These are phyloP conservation scores for Pleurotus eryngii DNA, from an alignment of 768 basidiomycete genomes.

Conservation along the genomic window DNA sequence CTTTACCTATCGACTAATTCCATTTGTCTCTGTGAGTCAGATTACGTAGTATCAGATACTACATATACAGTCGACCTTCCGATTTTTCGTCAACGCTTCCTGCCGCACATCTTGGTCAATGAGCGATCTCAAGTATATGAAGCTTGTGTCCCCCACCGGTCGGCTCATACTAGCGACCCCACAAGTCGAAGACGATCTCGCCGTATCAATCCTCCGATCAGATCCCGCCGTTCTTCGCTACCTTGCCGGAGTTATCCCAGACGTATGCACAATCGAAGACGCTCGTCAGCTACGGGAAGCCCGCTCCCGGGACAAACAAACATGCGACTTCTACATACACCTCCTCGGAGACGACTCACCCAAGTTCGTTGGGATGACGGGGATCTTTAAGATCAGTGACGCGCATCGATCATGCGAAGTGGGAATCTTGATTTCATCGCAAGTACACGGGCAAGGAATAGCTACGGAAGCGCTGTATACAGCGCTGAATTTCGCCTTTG, in stretches of 20 bases:
- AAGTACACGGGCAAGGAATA: conserved; percentile 32
- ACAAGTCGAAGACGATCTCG: conserved; percentile 29
- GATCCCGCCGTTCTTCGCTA: conserved; percentile 36
- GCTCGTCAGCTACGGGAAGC: conserved; percentile 29
- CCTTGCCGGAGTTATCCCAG: conserved; percentile 34
- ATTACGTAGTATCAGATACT: no score
- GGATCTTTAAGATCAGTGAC: conserved; percentile 36
- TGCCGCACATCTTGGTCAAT: no score
- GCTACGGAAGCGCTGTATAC: conserved; percentile 44
- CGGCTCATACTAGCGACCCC: conserved; percentile 34
- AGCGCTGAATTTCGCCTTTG: conserved; percentile 37
- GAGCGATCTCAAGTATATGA: not conserved
- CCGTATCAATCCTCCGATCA: conserved; percentile 29
- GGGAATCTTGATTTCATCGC: conserved; percentile 37
- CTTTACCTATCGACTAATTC: not conserved
- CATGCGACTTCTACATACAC: conserved; percentile 37
- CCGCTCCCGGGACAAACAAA: conserved; percentile 27
- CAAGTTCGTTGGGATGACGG: conserved; percentile 33
- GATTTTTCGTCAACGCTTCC: no score
- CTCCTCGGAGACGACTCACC: conserved; percentile 19
- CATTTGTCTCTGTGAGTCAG: not conserved
- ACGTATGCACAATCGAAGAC: conserved; percentile 31
- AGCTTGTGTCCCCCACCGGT: conserved; percentile 25
- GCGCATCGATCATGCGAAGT: conserved; percentile 33
- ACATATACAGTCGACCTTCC: no score